phyloP scores from a whole-genome alignment of 2,329 filamentous ascomycete species.

The Alternaria angustiovoidea region DNA sequence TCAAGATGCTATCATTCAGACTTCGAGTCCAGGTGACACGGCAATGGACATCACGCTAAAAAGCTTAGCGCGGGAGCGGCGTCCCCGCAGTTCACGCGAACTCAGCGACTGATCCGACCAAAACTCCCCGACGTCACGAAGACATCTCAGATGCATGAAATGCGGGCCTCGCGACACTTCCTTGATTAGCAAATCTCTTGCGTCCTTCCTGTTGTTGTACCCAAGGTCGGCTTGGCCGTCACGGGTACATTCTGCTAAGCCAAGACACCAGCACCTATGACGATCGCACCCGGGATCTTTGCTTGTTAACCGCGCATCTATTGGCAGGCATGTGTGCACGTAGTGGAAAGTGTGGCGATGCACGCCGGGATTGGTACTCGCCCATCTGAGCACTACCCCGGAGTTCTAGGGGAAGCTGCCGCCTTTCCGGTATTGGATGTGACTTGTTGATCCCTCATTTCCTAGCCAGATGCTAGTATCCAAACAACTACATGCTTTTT shows the following conservation, averaged over 20 bases:
- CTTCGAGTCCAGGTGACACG: constrained; percentile 20
- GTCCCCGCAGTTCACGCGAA: constrained; percentile 20
- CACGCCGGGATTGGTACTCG: constrained; percentile 1
- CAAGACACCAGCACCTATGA: constrained; percentile 2
- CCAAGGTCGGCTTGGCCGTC: neutral
- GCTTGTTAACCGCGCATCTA: constrained; percentile 4
- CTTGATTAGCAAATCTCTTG: neutral
- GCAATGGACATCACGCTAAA: constrained; percentile 17
- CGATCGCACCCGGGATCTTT: constrained; percentile 2
- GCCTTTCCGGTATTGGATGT: neutral
- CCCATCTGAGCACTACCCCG: constrained; percentile 4
- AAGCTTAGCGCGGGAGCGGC: constrained; percentile 18
- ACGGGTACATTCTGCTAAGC: neutral
- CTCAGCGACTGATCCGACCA: constrained; percentile 22
- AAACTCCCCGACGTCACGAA: constrained; percentile 22
- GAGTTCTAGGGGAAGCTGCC: neutral
- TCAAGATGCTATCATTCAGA: constrained; percentile 1
- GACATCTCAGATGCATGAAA: constrained; percentile 20
- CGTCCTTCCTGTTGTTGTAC: constrained; percentile 1
- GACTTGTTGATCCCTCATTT: constrained; percentile 5
- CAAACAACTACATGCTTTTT: constrained; percentile 9
- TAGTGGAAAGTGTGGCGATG: constrained; percentile 6
- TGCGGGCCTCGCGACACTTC: neutral
- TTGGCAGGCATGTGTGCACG: constrained; percentile 7
- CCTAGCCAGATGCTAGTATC: constrained; percentile 8